Conservation (phyloP, 805 yeast species). For the Ogataea paradorogensis region DNA sequence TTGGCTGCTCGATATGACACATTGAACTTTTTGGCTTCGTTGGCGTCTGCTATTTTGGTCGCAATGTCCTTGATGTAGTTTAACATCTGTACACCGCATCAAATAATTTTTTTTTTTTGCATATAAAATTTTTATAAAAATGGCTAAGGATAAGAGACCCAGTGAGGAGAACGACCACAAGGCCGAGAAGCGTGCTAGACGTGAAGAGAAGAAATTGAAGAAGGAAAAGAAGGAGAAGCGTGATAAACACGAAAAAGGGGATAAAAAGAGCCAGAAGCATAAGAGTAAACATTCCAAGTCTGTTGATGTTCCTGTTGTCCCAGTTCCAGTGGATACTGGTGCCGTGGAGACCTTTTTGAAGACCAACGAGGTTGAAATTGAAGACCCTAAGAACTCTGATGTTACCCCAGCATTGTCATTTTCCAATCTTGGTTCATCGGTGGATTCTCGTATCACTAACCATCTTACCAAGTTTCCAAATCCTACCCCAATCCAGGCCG, state of each 20-base stretch:
- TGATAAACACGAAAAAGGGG: conserved; percentile 28
- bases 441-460: conserved; percentile 54
- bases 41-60: conserved; percentile 13
- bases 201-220: conserved; percentile 23
- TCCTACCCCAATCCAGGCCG: conserved; percentile 96
- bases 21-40: conserved; percentile 5
- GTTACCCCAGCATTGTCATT: conserved; percentile 72
- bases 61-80: conserved; percentile 10
- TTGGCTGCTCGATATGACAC: conserved; percentile 1
- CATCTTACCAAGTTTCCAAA: conserved; percentile 70
- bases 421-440: conserved; percentile 43
- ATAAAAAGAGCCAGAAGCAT: conserved; percentile 26
- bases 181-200: conserved; percentile 15
- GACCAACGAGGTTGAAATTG: conserved; percentile 75
- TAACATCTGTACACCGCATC: conserved; percentile 5
- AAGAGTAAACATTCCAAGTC: conserved; percentile 31
- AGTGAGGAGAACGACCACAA: conserved; percentile 27
- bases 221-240: conserved; percentile 30
- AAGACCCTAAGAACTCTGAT: conserved; percentile 54
- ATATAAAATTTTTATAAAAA: conserved; percentile 12
- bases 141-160: conserved; percentile 26
- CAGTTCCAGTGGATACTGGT: conserved; percentile 35
- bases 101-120: conserved; percentile 8
- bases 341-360: conserved; percentile 62
- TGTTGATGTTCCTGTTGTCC: conserved; percentile 18